These are phyloP conservation scores for Crithidia brevicula DNA, from an alignment of 208 protist species.

Conservation along the genomic window DNA sequence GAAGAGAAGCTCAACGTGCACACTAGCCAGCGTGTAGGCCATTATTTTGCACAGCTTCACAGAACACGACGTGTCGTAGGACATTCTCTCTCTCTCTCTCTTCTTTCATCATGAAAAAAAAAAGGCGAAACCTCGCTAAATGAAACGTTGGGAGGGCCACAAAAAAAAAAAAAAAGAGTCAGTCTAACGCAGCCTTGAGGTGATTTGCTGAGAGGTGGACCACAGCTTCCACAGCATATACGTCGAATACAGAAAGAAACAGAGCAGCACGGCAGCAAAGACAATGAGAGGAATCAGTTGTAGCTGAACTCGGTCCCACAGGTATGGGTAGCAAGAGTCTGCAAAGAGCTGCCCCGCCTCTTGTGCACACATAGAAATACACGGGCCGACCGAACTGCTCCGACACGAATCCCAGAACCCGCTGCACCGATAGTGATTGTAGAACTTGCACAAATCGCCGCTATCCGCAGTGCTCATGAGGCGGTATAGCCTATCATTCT, in stretches of 20 bases:
- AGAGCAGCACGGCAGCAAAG: background rate
- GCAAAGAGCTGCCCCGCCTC: background rate
- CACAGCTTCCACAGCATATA: constrained; percentile 5
- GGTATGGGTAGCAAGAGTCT: background rate
- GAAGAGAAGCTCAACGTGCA: no score
- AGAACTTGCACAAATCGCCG: background rate
- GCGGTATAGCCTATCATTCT: background rate
- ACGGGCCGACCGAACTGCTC: no score
- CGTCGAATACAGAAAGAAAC: background rate
- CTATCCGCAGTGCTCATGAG: background rate
- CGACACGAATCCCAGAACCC: background rate
- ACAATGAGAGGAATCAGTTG: background rate
- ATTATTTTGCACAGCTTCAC: no score
- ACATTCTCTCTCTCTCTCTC: no score
- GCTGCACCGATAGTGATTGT: background rate
- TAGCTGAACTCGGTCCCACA: background rate
- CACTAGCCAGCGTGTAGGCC: no score
- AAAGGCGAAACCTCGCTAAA: no score
- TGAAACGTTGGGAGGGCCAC: background rate
- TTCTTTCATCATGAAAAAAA: background rate
- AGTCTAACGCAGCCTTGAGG: background rate
- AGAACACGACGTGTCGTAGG: no score
- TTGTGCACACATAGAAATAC: background rate
- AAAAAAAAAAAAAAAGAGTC: background rate
- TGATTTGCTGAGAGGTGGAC: background rate